Evolutionary conservation across 108 stramenopile species (phyloP).

Genomic region (Discostella stelligeroides): DNA sequence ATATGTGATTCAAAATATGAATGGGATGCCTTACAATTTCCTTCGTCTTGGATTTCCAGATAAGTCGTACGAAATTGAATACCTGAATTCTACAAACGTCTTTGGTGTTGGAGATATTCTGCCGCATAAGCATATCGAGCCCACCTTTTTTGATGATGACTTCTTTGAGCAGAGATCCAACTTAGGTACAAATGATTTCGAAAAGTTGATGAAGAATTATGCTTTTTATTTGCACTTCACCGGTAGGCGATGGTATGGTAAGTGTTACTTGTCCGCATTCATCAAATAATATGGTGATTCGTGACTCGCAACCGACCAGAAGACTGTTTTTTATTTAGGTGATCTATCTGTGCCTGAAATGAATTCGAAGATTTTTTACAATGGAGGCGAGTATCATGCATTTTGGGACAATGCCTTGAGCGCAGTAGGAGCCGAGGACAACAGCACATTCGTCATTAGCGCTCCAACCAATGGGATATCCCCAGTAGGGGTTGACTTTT

Average conservation of each 20-base stretch:
- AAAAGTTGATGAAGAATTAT: conserved; percentile 41
- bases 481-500: conserved; percentile 32
- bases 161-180: conserved; percentile 32
- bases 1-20: conserved; percentile 19
- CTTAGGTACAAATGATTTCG: conserved; percentile 10
- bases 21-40: conserved; percentile 34
- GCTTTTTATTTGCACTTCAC: conserved; percentile 35
- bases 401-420: conserved; percentile 36
- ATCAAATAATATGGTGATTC: no score
- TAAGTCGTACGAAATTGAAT: conserved; percentile 2
- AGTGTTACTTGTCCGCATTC: not conserved
- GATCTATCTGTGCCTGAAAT: conserved; percentile 14
- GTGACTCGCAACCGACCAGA: not conserved
- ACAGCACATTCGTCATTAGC: conserved; percentile 29
- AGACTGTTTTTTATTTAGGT: not conserved
- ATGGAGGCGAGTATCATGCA: conserved; percentile 34
- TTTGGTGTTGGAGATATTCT: not conserved
- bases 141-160: conserved; percentile 32
- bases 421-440: conserved; percentile 6
- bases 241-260: conserved; percentile 44
- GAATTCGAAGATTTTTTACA: not conserved
- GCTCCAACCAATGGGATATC: conserved; percentile 6
- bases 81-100: conserved; percentile 12
- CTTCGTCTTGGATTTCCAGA: conserved; percentile 30
- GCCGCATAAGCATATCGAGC: conserved; percentile 22